These are phyloP conservation scores for Exophiala phaeomuriformis DNA, from an alignment of 2,329 filamentous ascomycete species.

Conservation along the genomic window DNA sequence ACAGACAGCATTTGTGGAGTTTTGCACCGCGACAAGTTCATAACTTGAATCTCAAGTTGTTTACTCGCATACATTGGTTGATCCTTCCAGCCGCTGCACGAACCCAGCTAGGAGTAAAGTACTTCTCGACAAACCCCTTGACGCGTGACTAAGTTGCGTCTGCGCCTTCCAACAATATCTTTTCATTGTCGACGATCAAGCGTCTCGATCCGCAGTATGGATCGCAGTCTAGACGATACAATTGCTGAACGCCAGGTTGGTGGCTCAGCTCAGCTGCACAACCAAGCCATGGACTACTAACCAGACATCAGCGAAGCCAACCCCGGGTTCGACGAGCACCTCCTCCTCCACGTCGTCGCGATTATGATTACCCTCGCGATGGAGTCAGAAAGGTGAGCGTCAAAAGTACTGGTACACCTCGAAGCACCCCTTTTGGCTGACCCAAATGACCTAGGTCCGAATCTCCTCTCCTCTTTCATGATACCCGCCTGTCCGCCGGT, in stretches of 20 bases:
- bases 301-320: constrained; percentile 2
- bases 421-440: constrained; percentile 31
- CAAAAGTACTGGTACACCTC: background rate
- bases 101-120: background rate
- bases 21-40: background rate
- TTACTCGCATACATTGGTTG: background rate
- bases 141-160: background rate
- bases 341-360: constrained; percentile 34
- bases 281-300: constrained; percentile 7
- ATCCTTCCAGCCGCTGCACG: background rate
- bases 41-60: background rate
- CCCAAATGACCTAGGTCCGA: constrained; percentile 16
- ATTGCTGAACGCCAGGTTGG: constrained; percentile 55
- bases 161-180: too few relatives aligned
- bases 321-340: constrained; percentile 33
- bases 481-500: constrained; percentile 17
- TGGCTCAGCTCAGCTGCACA: constrained; percentile 13
- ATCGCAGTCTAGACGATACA: constrained; percentile 58
- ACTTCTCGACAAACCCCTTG: background rate
- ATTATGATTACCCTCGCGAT: constrained; percentile 61
- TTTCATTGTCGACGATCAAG: background rate
- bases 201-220: constrained; percentile 42
- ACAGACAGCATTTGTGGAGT: background rate
- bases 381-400: constrained; percentile 76
- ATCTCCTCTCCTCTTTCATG: constrained; percentile 19